Conservation (phyloP, 2,329 filamentous ascomycete species). For the Chaetomiaceae sp. region DNA sequence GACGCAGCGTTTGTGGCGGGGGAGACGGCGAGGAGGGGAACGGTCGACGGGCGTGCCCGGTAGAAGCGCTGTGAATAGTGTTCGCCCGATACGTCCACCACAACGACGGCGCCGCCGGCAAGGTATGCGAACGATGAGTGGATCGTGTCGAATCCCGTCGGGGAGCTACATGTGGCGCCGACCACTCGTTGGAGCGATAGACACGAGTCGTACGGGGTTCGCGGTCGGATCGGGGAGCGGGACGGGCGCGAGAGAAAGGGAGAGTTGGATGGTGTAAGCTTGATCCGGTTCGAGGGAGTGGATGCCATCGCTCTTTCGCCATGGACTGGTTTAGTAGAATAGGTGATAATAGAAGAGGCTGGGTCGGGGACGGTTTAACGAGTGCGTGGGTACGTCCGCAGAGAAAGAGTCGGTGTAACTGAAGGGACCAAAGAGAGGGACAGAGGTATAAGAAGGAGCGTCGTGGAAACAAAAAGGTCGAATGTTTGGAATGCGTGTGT, state of each 20-base stretch:
- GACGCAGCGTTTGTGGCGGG: slow-evolving; percentile 47
- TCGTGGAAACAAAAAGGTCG: not conserved
- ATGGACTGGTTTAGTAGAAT: slow-evolving; percentile 38
- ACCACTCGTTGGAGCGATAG: slow-evolving; percentile 79
- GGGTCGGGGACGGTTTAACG: slow-evolving; percentile 8
- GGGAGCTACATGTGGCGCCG: slow-evolving; percentile 80
- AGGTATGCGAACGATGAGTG: slow-evolving; percentile 80
- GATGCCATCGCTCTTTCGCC: slow-evolving; percentile 53
- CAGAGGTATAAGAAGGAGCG: slow-evolving; percentile 14
- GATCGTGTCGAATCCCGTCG: slow-evolving; percentile 81
- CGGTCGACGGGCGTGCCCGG: slow-evolving; percentile 72
- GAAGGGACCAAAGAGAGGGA: too few species aligned
- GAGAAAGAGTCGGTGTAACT: slow-evolving; percentile 5
- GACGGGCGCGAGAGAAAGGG: slow-evolving; percentile 59
- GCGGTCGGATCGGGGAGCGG: slow-evolving; percentile 56
- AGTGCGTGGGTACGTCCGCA: not conserved
- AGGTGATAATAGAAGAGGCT: not conserved
- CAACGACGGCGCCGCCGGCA: slow-evolving; percentile 87
- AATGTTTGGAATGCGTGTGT: slow-evolving; percentile 3
- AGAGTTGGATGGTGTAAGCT: slow-evolving; percentile 72
- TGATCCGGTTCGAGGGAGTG: slow-evolving; percentile 57
- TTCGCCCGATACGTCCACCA: slow-evolving; percentile 72
- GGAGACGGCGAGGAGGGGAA: slow-evolving; percentile 58
- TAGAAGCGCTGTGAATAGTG: slow-evolving; percentile 77
- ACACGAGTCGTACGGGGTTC: slow-evolving; percentile 50